These are phyloP conservation scores for Mycena sanguinolenta DNA, from an alignment of 768 basidiomycete genomes.

Conservation along the genomic window DNA sequence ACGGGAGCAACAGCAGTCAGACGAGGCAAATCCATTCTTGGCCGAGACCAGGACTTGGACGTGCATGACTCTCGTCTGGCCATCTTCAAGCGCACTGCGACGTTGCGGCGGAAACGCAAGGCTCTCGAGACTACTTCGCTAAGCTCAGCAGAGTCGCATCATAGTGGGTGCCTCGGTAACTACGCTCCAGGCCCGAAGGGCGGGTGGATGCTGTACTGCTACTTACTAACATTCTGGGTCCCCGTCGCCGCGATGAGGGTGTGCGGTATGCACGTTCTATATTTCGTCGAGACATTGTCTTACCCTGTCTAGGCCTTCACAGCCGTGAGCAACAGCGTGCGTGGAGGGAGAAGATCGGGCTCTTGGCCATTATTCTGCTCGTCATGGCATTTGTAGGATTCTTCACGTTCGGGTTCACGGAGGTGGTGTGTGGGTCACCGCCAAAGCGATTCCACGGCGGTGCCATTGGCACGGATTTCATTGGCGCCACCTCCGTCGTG, in stretches of 20 bases:
- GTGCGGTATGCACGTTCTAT: slow-evolving; percentile 63
- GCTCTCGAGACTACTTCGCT: slow-evolving; percentile 46
- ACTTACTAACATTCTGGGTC: slow-evolving; percentile 72
- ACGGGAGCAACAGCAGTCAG: slow-evolving; percentile 49
- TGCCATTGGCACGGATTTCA: slow-evolving; percentile 66
- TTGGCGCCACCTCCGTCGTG: slow-evolving; percentile 67
- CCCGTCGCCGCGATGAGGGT: slow-evolving; percentile 69
- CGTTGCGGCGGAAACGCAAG: slow-evolving; percentile 67
- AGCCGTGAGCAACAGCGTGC: slow-evolving; percentile 83
- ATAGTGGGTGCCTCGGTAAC: slow-evolving; percentile 61
- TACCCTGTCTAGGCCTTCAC: slow-evolving; percentile 62
- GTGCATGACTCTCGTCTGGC: slow-evolving; percentile 77
- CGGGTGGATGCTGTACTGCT: slow-evolving; percentile 85
- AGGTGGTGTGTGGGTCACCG: slow-evolving; percentile 68
- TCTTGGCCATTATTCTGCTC: slow-evolving; percentile 69
- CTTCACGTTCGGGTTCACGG: slow-evolving; percentile 87
- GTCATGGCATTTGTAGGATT: slow-evolving; percentile 84
- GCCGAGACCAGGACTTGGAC: slow-evolving; percentile 70
- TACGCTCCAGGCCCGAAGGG: slow-evolving; percentile 80
- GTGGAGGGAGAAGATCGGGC: slow-evolving; percentile 86
- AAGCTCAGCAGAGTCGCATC: slow-evolving; percentile 41
- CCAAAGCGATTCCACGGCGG: slow-evolving; percentile 71
- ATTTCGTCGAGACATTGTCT: neutral
- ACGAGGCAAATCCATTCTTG: slow-evolving; percentile 80
- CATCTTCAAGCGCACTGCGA: slow-evolving; percentile 76